Percentiles rank a stretch among this genome's conserved stretches.
Conservation (phyloP, 176 grass and related monocot species). For the Oryza nivara region DNA sequence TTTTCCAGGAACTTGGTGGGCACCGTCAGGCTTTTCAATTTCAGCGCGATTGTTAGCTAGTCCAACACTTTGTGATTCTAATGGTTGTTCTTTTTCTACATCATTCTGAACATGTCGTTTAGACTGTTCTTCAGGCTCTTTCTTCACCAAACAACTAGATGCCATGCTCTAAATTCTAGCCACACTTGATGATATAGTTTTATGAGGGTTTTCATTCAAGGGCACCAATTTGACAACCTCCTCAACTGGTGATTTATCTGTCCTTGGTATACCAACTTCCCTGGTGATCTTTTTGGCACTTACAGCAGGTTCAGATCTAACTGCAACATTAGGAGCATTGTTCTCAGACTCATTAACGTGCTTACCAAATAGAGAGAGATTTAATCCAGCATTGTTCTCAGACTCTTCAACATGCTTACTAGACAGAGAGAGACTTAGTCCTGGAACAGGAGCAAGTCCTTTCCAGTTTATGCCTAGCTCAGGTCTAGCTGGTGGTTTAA, state of each 20-base stretch:
- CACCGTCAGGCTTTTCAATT: constrained; percentile 15
- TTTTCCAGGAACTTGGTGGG: constrained; percentile 12
- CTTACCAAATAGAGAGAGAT: constrained; percentile 55
- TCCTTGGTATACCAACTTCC: constrained; percentile 19
- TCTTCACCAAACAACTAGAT: constrained; percentile 44
- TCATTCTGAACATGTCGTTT: constrained; percentile 20
- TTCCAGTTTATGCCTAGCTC: constrained; percentile 61
- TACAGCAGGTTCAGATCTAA: constrained; percentile 34
- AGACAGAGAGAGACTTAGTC: constrained; percentile 56
- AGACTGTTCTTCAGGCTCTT: constrained; percentile 47
- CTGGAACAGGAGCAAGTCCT: constrained; percentile 52
- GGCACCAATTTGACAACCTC: constrained; percentile 1
- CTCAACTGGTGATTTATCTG: constrained; percentile 32
- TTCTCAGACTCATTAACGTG: constrained; percentile 24
- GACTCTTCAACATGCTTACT: constrained; percentile 42
- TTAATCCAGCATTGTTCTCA: constrained; percentile 41
- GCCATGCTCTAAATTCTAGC: constrained; percentile 21
- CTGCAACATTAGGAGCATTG: constrained; percentile 24
- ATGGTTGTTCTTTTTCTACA: constrained; percentile 21
- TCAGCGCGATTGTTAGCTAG: constrained; percentile 20
- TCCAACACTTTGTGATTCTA: constrained; percentile 27
- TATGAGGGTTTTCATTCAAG: constrained; percentile 37
- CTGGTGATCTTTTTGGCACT: constrained; percentile 23
- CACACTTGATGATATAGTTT: constrained; percentile 5
- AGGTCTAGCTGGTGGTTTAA: constrained; percentile 62